Percentiles rank a stretch among this genome's conserved stretches.
Evolutionary conservation across 1,139 yeast genomes (phyloP).

Genomic region (Candida pseudoviswanathii): DNA sequence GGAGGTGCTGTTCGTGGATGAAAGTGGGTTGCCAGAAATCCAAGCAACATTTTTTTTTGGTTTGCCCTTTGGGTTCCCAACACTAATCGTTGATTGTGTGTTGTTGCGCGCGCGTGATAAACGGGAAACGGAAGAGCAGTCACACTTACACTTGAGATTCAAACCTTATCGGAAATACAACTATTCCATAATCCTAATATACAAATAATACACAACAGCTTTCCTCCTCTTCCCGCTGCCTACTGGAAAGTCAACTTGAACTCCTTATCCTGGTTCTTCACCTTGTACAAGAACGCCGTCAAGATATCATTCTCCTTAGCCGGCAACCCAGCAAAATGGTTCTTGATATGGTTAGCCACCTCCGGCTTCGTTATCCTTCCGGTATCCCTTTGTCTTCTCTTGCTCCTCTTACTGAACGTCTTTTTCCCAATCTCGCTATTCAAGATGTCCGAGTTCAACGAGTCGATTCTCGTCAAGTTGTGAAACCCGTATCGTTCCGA

Average conservation of each 20-base stretch:
- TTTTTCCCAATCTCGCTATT: constrained; percentile 66
- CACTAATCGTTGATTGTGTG: not conserved
- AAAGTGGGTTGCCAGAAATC: not conserved
- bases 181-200: not conserved
- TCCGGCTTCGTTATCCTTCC: constrained; percentile 54
- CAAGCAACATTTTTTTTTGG: not conserved
- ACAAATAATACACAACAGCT: not conserved
- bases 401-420: constrained; percentile 46
- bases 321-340: constrained; percentile 63
- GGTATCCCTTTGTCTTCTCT: constrained; percentile 17
- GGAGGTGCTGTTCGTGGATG: too few species aligned
- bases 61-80: not conserved
- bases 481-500: constrained; percentile 48
- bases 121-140: too few species aligned
- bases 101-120: too few species aligned
- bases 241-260: constrained; percentile 39
- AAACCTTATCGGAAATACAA: not conserved
- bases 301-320: constrained; percentile 77
- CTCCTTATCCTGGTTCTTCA: constrained; percentile 60
- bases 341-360: constrained; percentile 56
- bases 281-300: constrained; percentile 76
- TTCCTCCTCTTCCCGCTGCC: not conserved
- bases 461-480: constrained; percentile 51
- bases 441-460: constrained; percentile 62
- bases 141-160: too few species aligned